Base-by-base conservation (phyloP, 306 rosid genomes). In the Astragalus glycyphyllos region DNA sequence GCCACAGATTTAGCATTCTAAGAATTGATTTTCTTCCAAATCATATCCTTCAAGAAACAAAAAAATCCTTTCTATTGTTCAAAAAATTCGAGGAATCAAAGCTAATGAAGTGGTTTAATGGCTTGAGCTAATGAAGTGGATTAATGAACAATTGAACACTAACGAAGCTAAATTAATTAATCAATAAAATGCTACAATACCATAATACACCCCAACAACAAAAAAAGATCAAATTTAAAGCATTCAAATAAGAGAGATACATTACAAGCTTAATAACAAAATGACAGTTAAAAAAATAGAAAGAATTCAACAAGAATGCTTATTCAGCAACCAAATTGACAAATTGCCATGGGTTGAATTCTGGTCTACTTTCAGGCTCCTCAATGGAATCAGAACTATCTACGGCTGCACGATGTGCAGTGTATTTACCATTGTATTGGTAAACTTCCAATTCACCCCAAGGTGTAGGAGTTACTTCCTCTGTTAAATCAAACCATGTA, bases 361-460 rank as follows among this genome's bases (percentile, higher is more conserved):
- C 88, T 11, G 81, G 50, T 81, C 58, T 81, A 54, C 61, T 55
- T 9, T 81, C 82, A 8, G 82, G 55, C 5, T 69, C 86, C 59
- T 86, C 79, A 15, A 69, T 56, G 56, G 59, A 54, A 45, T 44
- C 80, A 10, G 91, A 87, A 75, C 77, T 73, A 45, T 88, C 88
- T 8, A 84, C 7, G 0, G 84, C 87, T 6, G 79, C 86, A 2
- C 91, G 88, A 63, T 90, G 90, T 5, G 79, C 59, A 0, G 85
- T 34, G 48, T 90, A 90, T 71, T 88, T 90, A 14, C 96, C 90
- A 13, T 88, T 90, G 81, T 86, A 88, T 15, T 78, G 72, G 78
- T 90, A 90, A 45, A 90, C 84, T 81, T 90, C 89, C 88, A 90
- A 49, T 58, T 87, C 89, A 44, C 92, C 96, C 96, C 96, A 90